Evolutionary conservation across 2,329 filamentous ascomycete genomes (phyloP), one percentile per base, ranked within the genome.

Genomic region (Purpureocillium lavendulum): DNA sequence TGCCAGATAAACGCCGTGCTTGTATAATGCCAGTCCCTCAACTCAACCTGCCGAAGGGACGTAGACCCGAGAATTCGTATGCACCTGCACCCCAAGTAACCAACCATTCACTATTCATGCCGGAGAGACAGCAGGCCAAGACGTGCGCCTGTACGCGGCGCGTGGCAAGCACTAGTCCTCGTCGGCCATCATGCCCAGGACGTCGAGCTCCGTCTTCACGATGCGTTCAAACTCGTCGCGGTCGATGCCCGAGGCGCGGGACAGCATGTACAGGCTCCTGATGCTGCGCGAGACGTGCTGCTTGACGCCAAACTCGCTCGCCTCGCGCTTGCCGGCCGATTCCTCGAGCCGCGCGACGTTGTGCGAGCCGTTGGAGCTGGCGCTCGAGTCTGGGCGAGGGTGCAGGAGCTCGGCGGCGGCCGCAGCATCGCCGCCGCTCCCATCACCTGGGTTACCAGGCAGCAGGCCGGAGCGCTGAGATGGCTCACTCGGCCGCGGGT

Each of bases 281-380:
- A 92, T 75, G 53, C 80, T 84, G 8, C 82, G 80, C 29, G 80
- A 81, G 33, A 92, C 79, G 60, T 90, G 85, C 60, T 88, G 82
- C 59, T 84, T 84, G 40, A 92, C 77, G 12, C 80, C 84, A 40
- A 83, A 75, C 60, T 88, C 83, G 40, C 70, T 77, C 50, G 80
- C 75, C 43, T 79, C 76, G 49, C 73, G 72, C 46, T 67, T 69
- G 30, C 66, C 69, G 2, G 74, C 75, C 13, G 64, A 66, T 36
- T 71, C 69, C 49, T 81, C 76, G 21, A 80, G 69, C 51, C 69
- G 76, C 43, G 82, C 81, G 3, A 87, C 72, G 6, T 77, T 69
- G 38, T 67, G 58, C 12, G 67, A 74, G 54, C 65, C 71, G 64
- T 66, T 70, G 47, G 75, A 73, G 57, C 74, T 67, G 37, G 76